These are phyloP conservation scores for Rhynchospora pubera DNA, from an alignment of 176 grass and related monocot genomes.

Conservation along the genomic window DNA sequence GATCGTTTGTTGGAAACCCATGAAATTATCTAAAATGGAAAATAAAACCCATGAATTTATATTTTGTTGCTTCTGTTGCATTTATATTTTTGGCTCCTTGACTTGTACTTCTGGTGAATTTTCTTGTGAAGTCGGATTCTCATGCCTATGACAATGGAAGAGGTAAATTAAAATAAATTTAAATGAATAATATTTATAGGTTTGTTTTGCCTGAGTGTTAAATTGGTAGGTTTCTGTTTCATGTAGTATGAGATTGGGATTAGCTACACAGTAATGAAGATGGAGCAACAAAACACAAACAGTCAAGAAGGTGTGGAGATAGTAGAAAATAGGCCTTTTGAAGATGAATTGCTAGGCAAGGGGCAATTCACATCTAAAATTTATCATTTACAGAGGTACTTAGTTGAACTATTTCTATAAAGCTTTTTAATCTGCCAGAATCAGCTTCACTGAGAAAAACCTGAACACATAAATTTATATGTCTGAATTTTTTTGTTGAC, in stretches of 20 bases:
- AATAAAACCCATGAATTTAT: not conserved
- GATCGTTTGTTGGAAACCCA: not conserved
- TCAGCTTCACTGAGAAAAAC: not conserved
- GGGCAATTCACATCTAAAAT: conserved; percentile 64
- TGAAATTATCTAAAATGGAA: not conserved
- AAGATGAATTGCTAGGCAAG: conserved; percentile 69
- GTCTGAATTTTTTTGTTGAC: not conserved
- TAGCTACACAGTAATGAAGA: conserved; percentile 80
- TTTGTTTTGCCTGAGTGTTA: not conserved
- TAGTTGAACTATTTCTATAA: not conserved
- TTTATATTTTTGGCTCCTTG: conserved; percentile 31
- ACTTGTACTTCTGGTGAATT: conserved; percentile 29
- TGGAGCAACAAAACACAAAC: conserved; percentile 89
- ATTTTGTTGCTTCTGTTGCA: not conserved
- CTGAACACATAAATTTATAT: not conserved
- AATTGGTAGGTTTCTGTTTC: not conserved
- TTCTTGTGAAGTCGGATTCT: conserved; percentile 52
- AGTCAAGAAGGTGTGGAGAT: conserved; percentile 78
- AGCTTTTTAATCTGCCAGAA: not conserved
- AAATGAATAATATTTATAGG: not conserved
- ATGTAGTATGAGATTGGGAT: conserved; percentile 69
- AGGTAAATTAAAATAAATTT: conserved; percentile 39
- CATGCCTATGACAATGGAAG: conserved; percentile 85
- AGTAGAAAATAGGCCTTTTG: conserved; percentile 58
- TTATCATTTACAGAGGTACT: conserved; percentile 80